Evolutionary conservation across 1,284 basidiomycete species (phyloP), one percentile per base, ranked within the genome.

Genomic region (Papiliotrema flavescens): DNA sequence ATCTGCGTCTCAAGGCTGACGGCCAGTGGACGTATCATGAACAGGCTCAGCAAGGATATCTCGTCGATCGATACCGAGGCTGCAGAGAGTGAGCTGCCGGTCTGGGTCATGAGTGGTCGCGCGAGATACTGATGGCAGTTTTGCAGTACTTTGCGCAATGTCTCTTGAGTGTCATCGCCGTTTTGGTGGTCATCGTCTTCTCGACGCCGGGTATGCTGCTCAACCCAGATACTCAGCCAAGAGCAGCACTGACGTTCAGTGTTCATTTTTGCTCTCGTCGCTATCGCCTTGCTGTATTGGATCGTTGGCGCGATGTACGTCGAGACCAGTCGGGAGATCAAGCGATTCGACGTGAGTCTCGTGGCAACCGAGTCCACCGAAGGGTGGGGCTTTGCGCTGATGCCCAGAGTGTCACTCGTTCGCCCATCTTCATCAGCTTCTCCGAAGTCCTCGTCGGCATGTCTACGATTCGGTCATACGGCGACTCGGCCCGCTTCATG

Each of bases 401-500:
- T 17, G 11, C 26, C 1, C 50, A 67, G 67, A 69, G 66, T 42
- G 77, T 79, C 15, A 79, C 79, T 23, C 79, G 81, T 56, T 80
- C 79, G 19, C 82, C 82, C 17, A 78, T 83, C 55, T 81, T 82
- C 52, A 78, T 79, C n/a, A 78, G 76, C 53, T 83, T 83, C 67
- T 67, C 71, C 19, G 76, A 77, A 53, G 72, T 68, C 15, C 62
- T 77, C 14, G 70, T 73, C 3, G 80, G 81, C 20, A 78, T 80
- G 56, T 71, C 74, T 0, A 79, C 79, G 0, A 79, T 83, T 37
- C 72, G 81, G 26, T 78, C 80, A 0, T 82, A 79, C 53, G 80
- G 78, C 47, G 80, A 80, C 50, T 71, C 72, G 19, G 71, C 74
- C 4, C 70, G 79, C 9, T 81, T 81, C 67, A 73, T 76, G 44